These are phyloP conservation scores for Mayamaea pseudoterrestris DNA, from an alignment of 108 stramenopile genomes.

Conservation along the genomic window DNA sequence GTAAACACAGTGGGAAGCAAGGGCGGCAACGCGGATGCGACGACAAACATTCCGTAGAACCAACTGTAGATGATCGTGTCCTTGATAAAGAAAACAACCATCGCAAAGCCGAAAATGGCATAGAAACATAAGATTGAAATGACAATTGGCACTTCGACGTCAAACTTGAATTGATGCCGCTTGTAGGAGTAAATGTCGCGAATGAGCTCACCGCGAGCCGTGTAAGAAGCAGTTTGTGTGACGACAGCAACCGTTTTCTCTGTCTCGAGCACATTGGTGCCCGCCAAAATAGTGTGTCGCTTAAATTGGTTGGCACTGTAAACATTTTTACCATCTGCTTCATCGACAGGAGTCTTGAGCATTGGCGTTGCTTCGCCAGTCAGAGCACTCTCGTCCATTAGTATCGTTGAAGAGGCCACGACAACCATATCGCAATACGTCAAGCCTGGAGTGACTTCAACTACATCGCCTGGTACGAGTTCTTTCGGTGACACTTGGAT, in stretches of 20 bases:
- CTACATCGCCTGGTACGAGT: constrained; percentile 50
- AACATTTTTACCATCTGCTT: constrained; percentile 6
- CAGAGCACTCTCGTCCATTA: constrained; percentile 53
- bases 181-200: constrained; percentile 44
- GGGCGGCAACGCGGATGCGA: constrained; percentile 31
- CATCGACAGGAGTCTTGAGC: constrained; percentile 34
- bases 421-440: constrained; percentile 49
- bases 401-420: constrained; percentile 13
- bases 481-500: constrained; percentile 20
- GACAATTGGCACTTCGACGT: constrained; percentile 42
- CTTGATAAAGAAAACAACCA: constrained; percentile 27
- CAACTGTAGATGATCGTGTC: constrained; percentile 39
- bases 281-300: constrained; percentile 45
- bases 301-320: constrained; percentile 26
- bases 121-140: constrained; percentile 30
- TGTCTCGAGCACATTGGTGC: constrained; percentile 42
- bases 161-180: constrained; percentile 62
- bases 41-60: constrained; percentile 34
- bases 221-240: constrained; percentile 39
- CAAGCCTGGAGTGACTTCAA: constrained; percentile 25
- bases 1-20: constrained; percentile 57
- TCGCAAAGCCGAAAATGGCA: constrained; percentile 24
- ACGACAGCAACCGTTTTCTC: constrained; percentile 30
- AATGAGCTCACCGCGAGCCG: constrained; percentile 45
- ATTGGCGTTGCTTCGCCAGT: constrained; percentile 56